A percentile compares a stretch with the other conserved stretches of the same genome.
These are phyloP conservation scores for Lactuca saligna DNA, from an alignment of 129 eudicot species.

Conservation along the genomic window DNA sequence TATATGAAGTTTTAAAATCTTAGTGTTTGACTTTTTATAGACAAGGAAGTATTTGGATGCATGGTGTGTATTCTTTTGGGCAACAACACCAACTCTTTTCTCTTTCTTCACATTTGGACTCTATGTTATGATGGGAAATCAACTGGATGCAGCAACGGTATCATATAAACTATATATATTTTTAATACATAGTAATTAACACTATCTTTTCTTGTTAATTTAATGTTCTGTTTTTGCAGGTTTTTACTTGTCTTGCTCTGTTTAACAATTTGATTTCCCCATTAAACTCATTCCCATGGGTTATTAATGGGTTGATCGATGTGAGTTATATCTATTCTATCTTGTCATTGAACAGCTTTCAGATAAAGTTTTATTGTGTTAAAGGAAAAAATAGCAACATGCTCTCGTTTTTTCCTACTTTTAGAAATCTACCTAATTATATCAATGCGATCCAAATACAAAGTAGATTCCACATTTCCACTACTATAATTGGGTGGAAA, in stretches of 20 bases:
- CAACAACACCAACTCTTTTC: slow-evolving; percentile 94
- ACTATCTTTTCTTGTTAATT: slow-evolving; percentile 3
- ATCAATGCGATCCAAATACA: too few relatives aligned
- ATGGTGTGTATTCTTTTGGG: slow-evolving; percentile 99
- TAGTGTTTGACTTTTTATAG: slow-evolving; percentile 32
- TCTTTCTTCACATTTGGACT: slow-evolving; percentile 93
- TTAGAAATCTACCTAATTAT: too few relatives aligned
- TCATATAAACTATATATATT: background rate
- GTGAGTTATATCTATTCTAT: slow-evolving; percentile 47
- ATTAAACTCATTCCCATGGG: slow-evolving; percentile 98
- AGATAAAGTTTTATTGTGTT: background rate
- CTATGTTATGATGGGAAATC: slow-evolving; percentile 72
- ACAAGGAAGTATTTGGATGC: slow-evolving; percentile 96
- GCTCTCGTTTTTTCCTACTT: too few relatives aligned
- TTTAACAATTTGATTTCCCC: slow-evolving; percentile 92
- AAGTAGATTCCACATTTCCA: too few relatives aligned
- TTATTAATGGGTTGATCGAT: slow-evolving; percentile 89
- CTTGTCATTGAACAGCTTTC: slow-evolving; percentile 8
- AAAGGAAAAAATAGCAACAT: too few relatives aligned
- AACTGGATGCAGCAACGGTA: slow-evolving; percentile 99
- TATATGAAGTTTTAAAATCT: slow-evolving; percentile 6
- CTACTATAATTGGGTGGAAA: too few relatives aligned
- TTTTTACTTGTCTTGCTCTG: slow-evolving; percentile 93
- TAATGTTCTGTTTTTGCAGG: slow-evolving; percentile 50
- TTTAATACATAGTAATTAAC: slow-evolving; percentile 5